Conservation (phyloP, 352 stramenopile species). For the Pythium aquatile region DNA sequence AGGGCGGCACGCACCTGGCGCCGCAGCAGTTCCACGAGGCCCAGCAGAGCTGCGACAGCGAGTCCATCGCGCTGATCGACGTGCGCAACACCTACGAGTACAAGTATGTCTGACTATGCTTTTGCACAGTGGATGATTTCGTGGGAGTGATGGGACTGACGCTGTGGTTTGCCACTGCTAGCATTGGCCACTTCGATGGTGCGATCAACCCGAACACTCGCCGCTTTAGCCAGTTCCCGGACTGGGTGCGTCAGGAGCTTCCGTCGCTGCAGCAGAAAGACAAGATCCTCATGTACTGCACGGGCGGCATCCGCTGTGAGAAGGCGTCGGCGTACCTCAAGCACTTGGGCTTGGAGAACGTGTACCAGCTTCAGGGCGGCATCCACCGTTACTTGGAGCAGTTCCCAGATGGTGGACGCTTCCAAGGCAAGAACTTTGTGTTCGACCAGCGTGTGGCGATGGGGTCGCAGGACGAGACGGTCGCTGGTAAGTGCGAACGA, state of each 20-base stretch:
- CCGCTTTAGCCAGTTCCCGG: constrained; percentile 76
- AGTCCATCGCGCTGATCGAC: constrained; percentile 59
- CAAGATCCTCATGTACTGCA: constrained; percentile 88
- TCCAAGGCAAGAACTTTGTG: constrained; percentile 86
- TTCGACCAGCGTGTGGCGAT: constrained; percentile 83
- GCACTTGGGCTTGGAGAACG: constrained; percentile 60
- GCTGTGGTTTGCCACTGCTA: constrained; percentile 10
- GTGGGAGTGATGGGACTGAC: not conserved
- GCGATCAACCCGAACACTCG: constrained; percentile 80
- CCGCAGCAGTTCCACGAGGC: constrained; percentile 62
- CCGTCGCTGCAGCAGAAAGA: constrained; percentile 57
- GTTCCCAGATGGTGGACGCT: constrained; percentile 70
- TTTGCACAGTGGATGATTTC: not conserved
- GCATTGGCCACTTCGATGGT: constrained; percentile 69
- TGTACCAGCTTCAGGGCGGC: constrained; percentile 78
- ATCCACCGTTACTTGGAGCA: constrained; percentile 84
- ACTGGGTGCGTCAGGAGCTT: constrained; percentile 59
- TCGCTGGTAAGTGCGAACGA: constrained; percentile 63
- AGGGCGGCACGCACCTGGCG: constrained; percentile 52
- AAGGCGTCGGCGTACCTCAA: constrained; percentile 80
- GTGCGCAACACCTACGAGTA: constrained; percentile 84
- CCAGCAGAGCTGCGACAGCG: constrained; percentile 26
- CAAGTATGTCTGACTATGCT: constrained; percentile 31
- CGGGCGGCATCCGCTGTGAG: constrained; percentile 80
- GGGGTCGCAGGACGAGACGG: constrained; percentile 42